Conservation (phyloP, 192 early-diverging fungal genomes). For the Entomortierella lignicola region DNA sequence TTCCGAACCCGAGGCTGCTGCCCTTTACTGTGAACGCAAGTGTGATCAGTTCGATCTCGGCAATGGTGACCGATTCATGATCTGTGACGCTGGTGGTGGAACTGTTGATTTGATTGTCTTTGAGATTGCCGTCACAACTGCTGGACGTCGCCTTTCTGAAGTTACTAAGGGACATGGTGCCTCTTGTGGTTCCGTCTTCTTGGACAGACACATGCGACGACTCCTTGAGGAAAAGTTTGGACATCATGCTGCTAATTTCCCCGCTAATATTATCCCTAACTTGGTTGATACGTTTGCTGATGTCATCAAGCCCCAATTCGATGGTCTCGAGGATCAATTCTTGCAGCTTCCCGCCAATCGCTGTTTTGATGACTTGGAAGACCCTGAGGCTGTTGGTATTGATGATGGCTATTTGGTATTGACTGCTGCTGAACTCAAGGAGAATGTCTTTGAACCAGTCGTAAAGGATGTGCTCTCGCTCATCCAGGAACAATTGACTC, state of each 20-base stretch:
- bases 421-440: slow-evolving; percentile 53
- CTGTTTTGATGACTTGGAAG: slow-evolving; percentile 42
- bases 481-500: slow-evolving; percentile 57
- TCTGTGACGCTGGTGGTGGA: slow-evolving; percentile 65
- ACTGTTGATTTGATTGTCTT: slow-evolving; percentile 66
- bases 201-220: slow-evolving; percentile 57
- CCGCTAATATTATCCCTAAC: slow-evolving; percentile 53
- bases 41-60: slow-evolving; percentile 57
- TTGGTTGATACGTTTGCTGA: slow-evolving; percentile 60
- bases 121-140: slow-evolving; percentile 55
- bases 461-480: slow-evolving; percentile 50
- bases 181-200: slow-evolving; percentile 59
- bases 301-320: slow-evolving; percentile 58
- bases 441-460: slow-evolving; percentile 63
- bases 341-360: slow-evolving; percentile 55
- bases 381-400: slow-evolving; percentile 44
- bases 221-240: slow-evolving; percentile 54
- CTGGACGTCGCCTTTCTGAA: slow-evolving; percentile 54
- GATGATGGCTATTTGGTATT: slow-evolving; percentile 58
- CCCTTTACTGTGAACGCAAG: slow-evolving; percentile 59
- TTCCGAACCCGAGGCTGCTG: slow-evolving; percentile 61
- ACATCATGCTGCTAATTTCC: slow-evolving; percentile 54
- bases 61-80: slow-evolving; percentile 57
- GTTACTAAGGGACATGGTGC: slow-evolving; percentile 60
- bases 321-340: slow-evolving; percentile 61